phyloP scores from a whole-genome alignment of 1,284 basidiomycete species.

The Microbotryum silenes-acaulis region DNA sequence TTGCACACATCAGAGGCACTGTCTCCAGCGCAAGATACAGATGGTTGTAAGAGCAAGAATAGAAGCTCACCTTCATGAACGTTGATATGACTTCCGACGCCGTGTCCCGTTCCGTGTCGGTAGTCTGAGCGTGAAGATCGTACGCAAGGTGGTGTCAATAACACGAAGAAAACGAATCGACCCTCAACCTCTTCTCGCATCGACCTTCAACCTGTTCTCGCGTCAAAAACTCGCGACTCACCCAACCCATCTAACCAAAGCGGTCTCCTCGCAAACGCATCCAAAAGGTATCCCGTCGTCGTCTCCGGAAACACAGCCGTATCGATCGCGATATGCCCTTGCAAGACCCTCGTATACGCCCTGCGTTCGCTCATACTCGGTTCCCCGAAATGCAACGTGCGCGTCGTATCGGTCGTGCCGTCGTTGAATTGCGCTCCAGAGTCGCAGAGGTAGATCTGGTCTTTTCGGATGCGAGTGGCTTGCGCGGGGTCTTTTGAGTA shows the following conservation, averaged over 20 bases:
- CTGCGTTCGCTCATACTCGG: slow-evolving; percentile 75
- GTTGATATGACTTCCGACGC: slow-evolving; percentile 79
- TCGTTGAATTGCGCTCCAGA: slow-evolving; percentile 84
- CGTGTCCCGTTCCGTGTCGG: slow-evolving; percentile 67
- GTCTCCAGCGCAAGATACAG: too few relatives aligned
- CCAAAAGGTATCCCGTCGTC: slow-evolving; percentile 67
- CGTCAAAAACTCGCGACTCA: slow-evolving; percentile 38
- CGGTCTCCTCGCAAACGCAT: slow-evolving; percentile 71
- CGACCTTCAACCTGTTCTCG: not conserved
- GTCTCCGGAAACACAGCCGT: slow-evolving; percentile 75
- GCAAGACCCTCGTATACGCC: slow-evolving; percentile 86
- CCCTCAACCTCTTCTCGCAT: not conserved
- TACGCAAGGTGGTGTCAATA: not conserved
- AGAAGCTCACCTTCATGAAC: slow-evolving; percentile 62
- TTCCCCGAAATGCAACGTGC: slow-evolving; percentile 71
- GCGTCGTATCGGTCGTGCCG: slow-evolving; percentile 71
- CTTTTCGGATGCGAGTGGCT: slow-evolving; percentile 62
- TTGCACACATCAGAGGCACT: too few relatives aligned
- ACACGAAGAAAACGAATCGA: not conserved
- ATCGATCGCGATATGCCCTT: slow-evolving; percentile 94
- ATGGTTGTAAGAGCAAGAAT: too few relatives aligned
- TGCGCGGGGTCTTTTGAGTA: slow-evolving; percentile 52
- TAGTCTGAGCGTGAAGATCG: slow-evolving; percentile 41
- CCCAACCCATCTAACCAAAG: slow-evolving; percentile 89
- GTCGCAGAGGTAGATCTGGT: slow-evolving; percentile 87